These are phyloP conservation scores for Trifolium subterraneum DNA, from an alignment of 306 rosid species.

Conservation along the genomic window DNA sequence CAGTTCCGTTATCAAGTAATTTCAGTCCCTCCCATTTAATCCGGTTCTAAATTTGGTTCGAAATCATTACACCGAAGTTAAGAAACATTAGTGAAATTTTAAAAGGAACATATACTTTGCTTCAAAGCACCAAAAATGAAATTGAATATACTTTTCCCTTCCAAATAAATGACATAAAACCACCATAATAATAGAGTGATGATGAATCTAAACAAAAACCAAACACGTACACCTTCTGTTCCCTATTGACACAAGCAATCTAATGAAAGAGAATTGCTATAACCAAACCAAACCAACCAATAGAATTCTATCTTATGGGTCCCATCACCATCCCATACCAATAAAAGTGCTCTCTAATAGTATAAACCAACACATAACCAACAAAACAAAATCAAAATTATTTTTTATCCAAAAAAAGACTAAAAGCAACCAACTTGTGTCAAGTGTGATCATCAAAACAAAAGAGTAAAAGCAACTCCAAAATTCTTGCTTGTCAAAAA, in stretches of 20 bases:
- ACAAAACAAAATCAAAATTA: slow-evolving; percentile 39
- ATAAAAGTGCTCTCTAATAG: slow-evolving; percentile 55
- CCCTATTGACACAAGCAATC: slow-evolving; percentile 44
- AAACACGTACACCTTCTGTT: slow-evolving; percentile 28
- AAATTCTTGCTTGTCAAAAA: slow-evolving; percentile 65
- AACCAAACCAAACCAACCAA: slow-evolving; percentile 25
- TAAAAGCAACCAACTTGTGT: slow-evolving; percentile 36
- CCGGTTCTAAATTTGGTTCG: no score
- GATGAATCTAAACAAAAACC: slow-evolving; percentile 11
- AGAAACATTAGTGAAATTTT: slow-evolving; percentile 33
- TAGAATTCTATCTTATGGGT: slow-evolving; percentile 4
- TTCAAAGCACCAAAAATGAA: slow-evolving; percentile 55
- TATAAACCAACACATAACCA: slow-evolving; percentile 48
- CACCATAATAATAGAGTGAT: background rate
- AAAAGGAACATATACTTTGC: slow-evolving; percentile 59
- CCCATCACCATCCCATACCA: slow-evolving; percentile 48
- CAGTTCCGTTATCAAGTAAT: no score
- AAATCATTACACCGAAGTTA: no score
- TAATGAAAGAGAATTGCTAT: slow-evolving; percentile 19
- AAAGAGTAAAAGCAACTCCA: slow-evolving; percentile 68
- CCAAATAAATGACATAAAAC: slow-evolving; percentile 28
- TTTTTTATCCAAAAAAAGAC: slow-evolving; percentile 26
- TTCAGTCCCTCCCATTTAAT: no score
- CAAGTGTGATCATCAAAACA: slow-evolving; percentile 32
- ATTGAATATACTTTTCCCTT: slow-evolving; percentile 50